Base-by-base conservation (phyloP, 257 asterid species). In the Penstemon eatonii region DNA sequence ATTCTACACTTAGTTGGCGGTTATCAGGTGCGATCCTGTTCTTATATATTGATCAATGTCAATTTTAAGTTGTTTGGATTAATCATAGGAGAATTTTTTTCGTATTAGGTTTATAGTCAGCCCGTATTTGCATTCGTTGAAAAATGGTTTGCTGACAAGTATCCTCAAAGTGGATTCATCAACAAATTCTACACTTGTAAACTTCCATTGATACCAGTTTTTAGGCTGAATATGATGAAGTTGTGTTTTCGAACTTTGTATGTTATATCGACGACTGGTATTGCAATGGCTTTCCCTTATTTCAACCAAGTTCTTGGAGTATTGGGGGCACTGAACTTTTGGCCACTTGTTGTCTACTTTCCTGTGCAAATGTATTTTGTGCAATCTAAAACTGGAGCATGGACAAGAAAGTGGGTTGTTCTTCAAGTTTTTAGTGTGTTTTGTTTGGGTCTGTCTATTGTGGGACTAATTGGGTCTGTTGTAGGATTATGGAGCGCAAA, bases 231-330 rank as follows among this genome's bases (percentile, higher is more conserved):
- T 54, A 52, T 78, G 45, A 10, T 81, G 69, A 75, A 95, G 73
- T 8, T 84, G 66, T 63, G 79, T 56, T 77, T 85, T 37, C 85
- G 97, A 15, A 82, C 87, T 1, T 66, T 76, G 0, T 89, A 89
- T 41, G 96, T 87, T 9, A 76, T 78, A 2, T 67, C 76, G 4
- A 76, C 86, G 12, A 89, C 96, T 0, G 89, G 79, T 5, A 38
- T 85, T 1, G 95, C 94, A 3, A 75, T 85, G 70, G 11, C 75
- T 1, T 84, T 89, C 65, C 97, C 97, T 50, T 91, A 87, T 80
- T 89, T 91, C 78, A 91, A 89, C 79, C 85, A 85, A 65, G 87
- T 91, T 7, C 51, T 87, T 0, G 96, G 89, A 49, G 83, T 91
- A 5, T 65, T 87, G 6, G 97, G 97, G 13, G 89, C 96, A 6